phyloP scores from a whole-genome alignment of 805 yeast genomes.

The Hanseniaspora pseudoguilliermondii region DNA sequence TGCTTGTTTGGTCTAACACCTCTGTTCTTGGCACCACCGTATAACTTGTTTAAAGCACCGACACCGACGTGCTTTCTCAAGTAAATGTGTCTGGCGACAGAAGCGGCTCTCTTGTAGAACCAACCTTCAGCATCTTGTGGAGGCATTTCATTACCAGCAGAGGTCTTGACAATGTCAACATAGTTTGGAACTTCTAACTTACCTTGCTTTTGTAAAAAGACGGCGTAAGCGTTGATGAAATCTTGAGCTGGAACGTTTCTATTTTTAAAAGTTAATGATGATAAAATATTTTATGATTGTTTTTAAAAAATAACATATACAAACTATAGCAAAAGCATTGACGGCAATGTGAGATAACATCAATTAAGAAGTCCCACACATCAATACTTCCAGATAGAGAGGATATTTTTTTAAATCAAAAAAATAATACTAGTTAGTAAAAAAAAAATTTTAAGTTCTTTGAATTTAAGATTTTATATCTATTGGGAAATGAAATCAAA shows the following conservation, averaged over 20 bases:
- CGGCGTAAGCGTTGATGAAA: conserved; percentile 98
- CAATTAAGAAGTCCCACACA: background rate
- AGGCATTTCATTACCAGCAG: conserved; percentile 97
- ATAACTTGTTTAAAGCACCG: conserved; percentile 95
- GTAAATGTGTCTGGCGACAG: conserved; percentile 99
- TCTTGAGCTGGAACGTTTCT: conserved; percentile 99
- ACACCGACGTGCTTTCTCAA: conserved; percentile 98
- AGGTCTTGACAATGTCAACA: conserved; percentile 98
- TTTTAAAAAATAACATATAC: background rate
- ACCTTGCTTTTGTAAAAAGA: conserved; percentile 99
- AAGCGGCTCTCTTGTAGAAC: conserved; percentile 99
- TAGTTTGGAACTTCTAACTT: conserved; percentile 98
- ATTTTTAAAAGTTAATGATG: conserved; percentile 19
- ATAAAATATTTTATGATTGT: conserved; percentile 17
- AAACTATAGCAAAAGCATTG: background rate
- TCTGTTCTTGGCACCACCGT: conserved; percentile 99
- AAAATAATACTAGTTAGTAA: conserved; percentile 14
- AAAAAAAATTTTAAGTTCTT: conserved; percentile 14
- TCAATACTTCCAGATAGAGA: background rate
- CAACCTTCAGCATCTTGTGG: conserved; percentile 99
- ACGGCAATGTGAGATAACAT: background rate
- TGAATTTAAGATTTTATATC: conserved; percentile 5
- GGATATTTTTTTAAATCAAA: conserved; percentile 13
- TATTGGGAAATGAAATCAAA: conserved; percentile 1
- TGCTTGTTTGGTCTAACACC: conserved; percentile 98